Evolutionary conservation across 192 early-diverging fungal genomes (phyloP).

Genomic region (Borealophlyctis nickersoniae): DNA sequence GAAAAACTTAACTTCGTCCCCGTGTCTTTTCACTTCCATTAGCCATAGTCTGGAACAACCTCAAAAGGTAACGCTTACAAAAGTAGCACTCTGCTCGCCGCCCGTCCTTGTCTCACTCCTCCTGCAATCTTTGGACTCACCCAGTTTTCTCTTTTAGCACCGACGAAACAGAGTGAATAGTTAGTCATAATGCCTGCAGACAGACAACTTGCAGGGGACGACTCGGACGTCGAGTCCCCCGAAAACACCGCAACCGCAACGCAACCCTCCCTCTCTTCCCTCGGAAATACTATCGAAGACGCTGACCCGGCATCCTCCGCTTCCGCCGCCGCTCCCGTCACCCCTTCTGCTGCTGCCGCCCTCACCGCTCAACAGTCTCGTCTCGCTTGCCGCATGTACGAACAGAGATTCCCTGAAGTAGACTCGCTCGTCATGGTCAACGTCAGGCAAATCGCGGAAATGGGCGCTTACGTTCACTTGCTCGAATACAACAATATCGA

Average conservation of each 20-base stretch:
- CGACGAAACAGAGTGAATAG: too few relatives aligned
- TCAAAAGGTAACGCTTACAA: too few relatives aligned
- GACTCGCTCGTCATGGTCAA: slow-evolving; percentile 97
- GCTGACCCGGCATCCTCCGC: slow-evolving; percentile 4
- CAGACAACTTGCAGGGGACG: not conserved
- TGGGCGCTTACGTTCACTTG: slow-evolving; percentile 94
- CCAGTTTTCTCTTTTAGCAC: too few relatives aligned
- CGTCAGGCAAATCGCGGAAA: slow-evolving; percentile 90
- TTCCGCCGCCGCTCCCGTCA: slow-evolving; percentile 19
- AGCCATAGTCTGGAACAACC: too few relatives aligned
- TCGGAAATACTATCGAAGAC: slow-evolving; percentile 1
- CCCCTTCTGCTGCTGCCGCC: slow-evolving; percentile 32
- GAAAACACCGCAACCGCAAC: not conserved
- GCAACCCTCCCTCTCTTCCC: not conserved
- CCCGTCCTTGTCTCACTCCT: too few relatives aligned
- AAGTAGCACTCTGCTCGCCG: too few relatives aligned
- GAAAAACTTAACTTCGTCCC: too few relatives aligned
- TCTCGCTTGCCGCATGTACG: slow-evolving; percentile 85
- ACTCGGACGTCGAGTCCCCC: slow-evolving; percentile 1
- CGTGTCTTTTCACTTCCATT: too few relatives aligned
- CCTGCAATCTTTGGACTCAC: too few relatives aligned
- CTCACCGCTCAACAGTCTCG: slow-evolving; percentile 29
- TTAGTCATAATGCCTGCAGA: not conserved
- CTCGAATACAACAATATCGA: slow-evolving; percentile 96
- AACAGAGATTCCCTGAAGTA: slow-evolving; percentile 86